Base-by-base conservation (phyloP, 805 yeast genomes). In the Pichia paraexigua region DNA sequence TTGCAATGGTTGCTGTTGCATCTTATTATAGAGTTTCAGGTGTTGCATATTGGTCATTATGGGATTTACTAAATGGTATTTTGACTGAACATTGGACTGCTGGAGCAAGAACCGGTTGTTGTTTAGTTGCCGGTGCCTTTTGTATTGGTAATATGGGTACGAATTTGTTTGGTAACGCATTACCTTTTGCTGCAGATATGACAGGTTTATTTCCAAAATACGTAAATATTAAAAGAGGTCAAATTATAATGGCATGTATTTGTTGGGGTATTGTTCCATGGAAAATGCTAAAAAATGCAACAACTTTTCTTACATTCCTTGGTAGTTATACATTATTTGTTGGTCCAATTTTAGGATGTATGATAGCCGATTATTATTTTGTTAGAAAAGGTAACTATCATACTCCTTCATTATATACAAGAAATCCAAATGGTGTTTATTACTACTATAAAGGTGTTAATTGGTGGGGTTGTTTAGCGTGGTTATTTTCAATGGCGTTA, bases 151-250 rank as follows among this genome's bases (percentile, higher is more conserved):
- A 72, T 53, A 57, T 73, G 50, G 64, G 71, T 21, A 67, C 71
- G 53, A 72, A 71, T 47, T 67, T 71, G 32, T 62, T 71, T 37
- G 68, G 69, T 43, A 65, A 71, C 48, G 73, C 72, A 43, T 63
- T 72, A 41, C 67, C 78, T 48, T 77, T 76, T 30, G 80, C 78
- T 35, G 78, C 76, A 63, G 81, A 77, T 56, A 56, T 78, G 56
- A 72, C 78, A 35, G 79, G 74, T 56, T 57, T 77, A 55, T 67
- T 70, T 43, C 80, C 80, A 41, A 64, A 63, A 48, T 72, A 66
- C 54, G 62, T 76, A 53, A 72, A 71, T 55, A 71, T 76, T 42
- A 62, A 64, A 40, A 64, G 80, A 50, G 83, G 83, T 30, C 73
- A 77, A 43, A 63, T 71, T 58, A 56, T 76, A 45, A 69, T 69